Evolutionary conservation across 2,329 filamentous ascomycete species (phyloP).

Genomic region (Hypoxylon sp.): DNA sequence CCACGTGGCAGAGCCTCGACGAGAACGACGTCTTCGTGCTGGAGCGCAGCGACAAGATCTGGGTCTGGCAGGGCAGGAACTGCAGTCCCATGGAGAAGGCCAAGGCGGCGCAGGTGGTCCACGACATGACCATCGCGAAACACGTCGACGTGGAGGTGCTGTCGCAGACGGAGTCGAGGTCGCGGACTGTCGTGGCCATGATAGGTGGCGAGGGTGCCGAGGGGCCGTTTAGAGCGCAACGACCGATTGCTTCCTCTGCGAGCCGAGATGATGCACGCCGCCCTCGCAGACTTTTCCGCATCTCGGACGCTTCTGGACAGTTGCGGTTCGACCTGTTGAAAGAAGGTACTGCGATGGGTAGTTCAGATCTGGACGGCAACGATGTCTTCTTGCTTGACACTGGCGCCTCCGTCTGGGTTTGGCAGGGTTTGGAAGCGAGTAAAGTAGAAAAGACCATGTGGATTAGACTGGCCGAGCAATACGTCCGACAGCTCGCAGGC

Average conservation of each 20-base stretch:
- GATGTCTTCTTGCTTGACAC: slow-evolving; percentile 71
- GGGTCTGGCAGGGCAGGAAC: slow-evolving; percentile 72
- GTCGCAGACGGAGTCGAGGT: slow-evolving; percentile 66
- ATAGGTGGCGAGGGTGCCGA: slow-evolving; percentile 57
- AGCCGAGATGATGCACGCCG: slow-evolving; percentile 34
- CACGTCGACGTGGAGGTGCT: slow-evolving; percentile 72
- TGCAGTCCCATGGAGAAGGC: slow-evolving; percentile 75
- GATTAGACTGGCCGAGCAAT: slow-evolving; percentile 66
- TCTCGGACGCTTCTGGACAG: slow-evolving; percentile 68
- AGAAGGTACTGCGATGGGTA: slow-evolving; percentile 57
- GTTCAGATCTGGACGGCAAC: slow-evolving; percentile 61
- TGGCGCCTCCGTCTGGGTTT: slow-evolving; percentile 69
- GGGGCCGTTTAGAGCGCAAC: slow-evolving; percentile 34
- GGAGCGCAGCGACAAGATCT: slow-evolving; percentile 70
- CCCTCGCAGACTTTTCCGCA: slow-evolving; percentile 63
- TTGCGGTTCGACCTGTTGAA: slow-evolving; percentile 67
- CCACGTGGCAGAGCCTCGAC: slow-evolving; percentile 68
- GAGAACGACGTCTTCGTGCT: slow-evolving; percentile 72
- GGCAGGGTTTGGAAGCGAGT: slow-evolving; percentile 69
- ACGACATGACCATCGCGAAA: slow-evolving; percentile 70
- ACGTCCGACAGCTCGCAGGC: slow-evolving; percentile 55
- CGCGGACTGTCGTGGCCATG: slow-evolving; percentile 63
- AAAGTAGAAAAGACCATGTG: slow-evolving; percentile 66
- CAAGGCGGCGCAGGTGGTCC: slow-evolving; percentile 72
- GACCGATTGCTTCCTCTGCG: slow-evolving; percentile 31